Evolutionary conservation across 2,329 filamentous ascomycete species (phyloP).

Genomic region (Thelonectria olida): DNA sequence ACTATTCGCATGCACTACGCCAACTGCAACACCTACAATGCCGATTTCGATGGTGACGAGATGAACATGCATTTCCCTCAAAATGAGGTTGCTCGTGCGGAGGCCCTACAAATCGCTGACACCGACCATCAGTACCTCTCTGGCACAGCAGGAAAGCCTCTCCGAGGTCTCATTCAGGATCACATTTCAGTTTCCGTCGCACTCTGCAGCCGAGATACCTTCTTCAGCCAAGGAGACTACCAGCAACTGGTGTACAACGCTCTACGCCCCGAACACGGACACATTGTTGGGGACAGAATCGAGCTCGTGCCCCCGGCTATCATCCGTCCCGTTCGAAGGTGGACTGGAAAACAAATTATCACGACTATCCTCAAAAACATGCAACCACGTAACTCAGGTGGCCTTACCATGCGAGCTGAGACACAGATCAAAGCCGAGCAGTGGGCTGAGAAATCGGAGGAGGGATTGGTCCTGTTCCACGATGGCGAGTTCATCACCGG

Average conservation of each 20-base stretch:
- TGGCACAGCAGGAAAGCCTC: conserved; percentile 89
- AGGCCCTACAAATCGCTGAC: conserved; percentile 92
- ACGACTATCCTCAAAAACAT: conserved; percentile 95
- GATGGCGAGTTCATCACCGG: conserved; percentile 89
- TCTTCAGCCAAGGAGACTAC: conserved; percentile 88
- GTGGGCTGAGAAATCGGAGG: conserved; percentile 82
- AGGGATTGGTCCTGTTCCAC: conserved; percentile 82
- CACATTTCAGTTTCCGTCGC: conserved; percentile 95
- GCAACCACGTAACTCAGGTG: conserved; percentile 77
- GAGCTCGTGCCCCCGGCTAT: conserved; percentile 83
- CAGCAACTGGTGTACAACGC: conserved; percentile 94
- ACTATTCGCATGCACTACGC: conserved; percentile 99
- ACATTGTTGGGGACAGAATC: conserved; percentile 84
- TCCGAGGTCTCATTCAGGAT: conserved; percentile 97
- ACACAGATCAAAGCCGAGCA: conserved; percentile 80
- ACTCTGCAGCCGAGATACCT: conserved; percentile 89
- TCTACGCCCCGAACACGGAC: conserved; percentile 87
- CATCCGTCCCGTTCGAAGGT: conserved; percentile 80
- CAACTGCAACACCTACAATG: conserved; percentile 99
- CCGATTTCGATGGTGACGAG: conserved; percentile 98
- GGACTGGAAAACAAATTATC: conserved; percentile 97
- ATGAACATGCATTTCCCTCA: conserved; percentile 99
- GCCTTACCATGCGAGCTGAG: conserved; percentile 81
- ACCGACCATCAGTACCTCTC: conserved; percentile 98
- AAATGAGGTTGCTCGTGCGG: conserved; percentile 91